Evolutionary conservation across 2,329 filamentous ascomycete genomes (phyloP), one percentile per base, ranked within the genome.

Genomic region (Colletotrichum gigasporum): DNA sequence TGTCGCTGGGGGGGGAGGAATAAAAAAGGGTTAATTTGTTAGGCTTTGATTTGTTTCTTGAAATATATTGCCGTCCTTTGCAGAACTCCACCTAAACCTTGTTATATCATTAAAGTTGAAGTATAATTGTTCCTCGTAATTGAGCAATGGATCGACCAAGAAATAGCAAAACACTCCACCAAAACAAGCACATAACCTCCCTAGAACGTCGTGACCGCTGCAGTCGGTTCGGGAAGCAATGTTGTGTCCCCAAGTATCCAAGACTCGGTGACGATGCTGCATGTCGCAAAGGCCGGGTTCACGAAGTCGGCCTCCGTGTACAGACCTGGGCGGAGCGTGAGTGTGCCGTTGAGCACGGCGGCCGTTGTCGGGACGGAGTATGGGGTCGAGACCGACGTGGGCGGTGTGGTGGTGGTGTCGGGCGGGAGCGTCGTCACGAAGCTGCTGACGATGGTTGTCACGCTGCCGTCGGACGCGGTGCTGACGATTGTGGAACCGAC

Each of bases 161-260:
- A n/a, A n/a, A n/a, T n/a, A n/a, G n/a, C n/a, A n/a, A n/a, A n/a
- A n/a, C n/a, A n/a, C n/a, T n/a, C n/a, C n/a, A n/a, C n/a, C n/a
- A n/a, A n/a, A n/a, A n/a, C n/a, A n/a, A n/a, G n/a, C n/a, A n/a
- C n/a, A n/a, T n/a, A n/a, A n/a, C n/a, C n/a, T n/a, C n/a, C n/a
- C n/a, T n/a, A n/a, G n/a, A n/a, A n/a, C 30, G 16, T 37, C 47
- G 44, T 39, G 9, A 10, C n/a, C 1, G 18, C 24, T 4, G 54
- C 35, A 11, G 24, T 28, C 16, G 14, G 55, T n/a, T 55, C 24
- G 3, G 61, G 55, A 24, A 61, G 48, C 18, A 61, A 16, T 10
- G 64, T 65, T 11, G 50, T 61, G 24, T 65, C 54, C 12, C 64
- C 55, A 2, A 51, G 28, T 12, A 65, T 35, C 61, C 64, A 62